phyloP scores from a whole-genome alignment of 2,329 filamentous ascomycete genomes.

The Alternaria metachromatica region DNA sequence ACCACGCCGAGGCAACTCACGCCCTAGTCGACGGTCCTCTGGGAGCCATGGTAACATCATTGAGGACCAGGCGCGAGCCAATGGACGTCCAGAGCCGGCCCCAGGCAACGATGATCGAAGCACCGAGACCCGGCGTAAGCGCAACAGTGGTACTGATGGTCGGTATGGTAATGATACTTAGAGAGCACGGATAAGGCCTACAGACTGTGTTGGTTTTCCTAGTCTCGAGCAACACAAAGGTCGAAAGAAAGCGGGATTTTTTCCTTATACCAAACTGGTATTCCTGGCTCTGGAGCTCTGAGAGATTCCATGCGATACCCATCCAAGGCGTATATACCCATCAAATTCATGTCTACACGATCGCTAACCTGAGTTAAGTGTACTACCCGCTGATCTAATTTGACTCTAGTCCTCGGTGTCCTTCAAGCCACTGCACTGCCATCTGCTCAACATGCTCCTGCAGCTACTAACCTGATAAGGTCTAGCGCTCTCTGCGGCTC shows the following conservation, averaged over 20 bases:
- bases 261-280: not conserved
- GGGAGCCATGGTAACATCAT: not conserved
- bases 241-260: not conserved
- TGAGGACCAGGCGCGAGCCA: not conserved
- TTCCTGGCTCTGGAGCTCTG: not conserved
- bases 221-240: not conserved
- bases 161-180: not conserved
- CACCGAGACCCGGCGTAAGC: not conserved
- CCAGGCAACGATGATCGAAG: not conserved
- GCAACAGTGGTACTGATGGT: not conserved
- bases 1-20: not conserved
- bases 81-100: not conserved
- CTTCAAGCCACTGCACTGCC: not conserved
- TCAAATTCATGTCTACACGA: not conserved
- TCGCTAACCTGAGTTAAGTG: not conserved
- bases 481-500: not conserved
- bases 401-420: not conserved
- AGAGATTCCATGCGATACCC: not conserved
- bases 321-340: not conserved
- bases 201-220: not conserved
- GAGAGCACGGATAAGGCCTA: not conserved
- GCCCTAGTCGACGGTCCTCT: not conserved
- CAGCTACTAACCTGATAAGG: not conserved
- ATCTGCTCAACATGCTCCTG: not conserved
- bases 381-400: not conserved